Percentiles rank a stretch among this genome's conserved stretches.
phyloP scores from a whole-genome alignment of 73 alveolate genomes.

The Paramecium bursaria region DNA sequence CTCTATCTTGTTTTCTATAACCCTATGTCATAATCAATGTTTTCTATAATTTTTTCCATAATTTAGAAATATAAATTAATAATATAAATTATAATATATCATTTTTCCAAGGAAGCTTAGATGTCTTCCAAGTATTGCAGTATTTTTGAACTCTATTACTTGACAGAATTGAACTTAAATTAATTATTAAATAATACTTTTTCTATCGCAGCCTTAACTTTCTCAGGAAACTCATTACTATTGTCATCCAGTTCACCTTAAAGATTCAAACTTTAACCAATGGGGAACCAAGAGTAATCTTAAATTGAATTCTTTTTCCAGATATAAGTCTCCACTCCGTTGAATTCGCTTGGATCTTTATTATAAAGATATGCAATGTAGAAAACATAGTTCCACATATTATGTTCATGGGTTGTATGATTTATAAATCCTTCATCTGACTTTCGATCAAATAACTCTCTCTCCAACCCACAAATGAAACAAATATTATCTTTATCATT shows the following conservation, averaged over 20 bases:
- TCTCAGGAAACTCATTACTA: too few relatives aligned
- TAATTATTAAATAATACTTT: too few relatives aligned
- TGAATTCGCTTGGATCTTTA: constrained; percentile 90
- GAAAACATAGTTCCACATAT: constrained; percentile 89
- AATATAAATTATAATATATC: too few relatives aligned
- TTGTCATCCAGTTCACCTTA: constrained; percentile 49
- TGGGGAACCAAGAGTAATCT: constrained; percentile 94
- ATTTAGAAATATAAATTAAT: too few relatives aligned
- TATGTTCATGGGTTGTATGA: constrained; percentile 87
- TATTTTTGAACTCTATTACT: too few relatives aligned
- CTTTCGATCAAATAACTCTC: constrained; percentile 89
- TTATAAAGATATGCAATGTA: constrained; percentile 86
- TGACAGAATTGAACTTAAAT: too few relatives aligned
- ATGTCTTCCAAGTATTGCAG: too few relatives aligned
- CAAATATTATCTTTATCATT: constrained; percentile 91
- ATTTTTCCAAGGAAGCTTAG: too few relatives aligned
- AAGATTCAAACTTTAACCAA: constrained; percentile 2
- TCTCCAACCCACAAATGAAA: constrained; percentile 92
- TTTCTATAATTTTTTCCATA: not conserved
- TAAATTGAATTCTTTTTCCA: constrained; percentile 81
- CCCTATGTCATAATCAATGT: constrained; percentile 20
- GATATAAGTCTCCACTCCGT: constrained; percentile 94
- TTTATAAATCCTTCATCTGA: constrained; percentile 78
- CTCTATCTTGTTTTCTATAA: not conserved
- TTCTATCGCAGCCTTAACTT: too few relatives aligned